Conservation (phyloP, 2,329 filamentous ascomycete species). For the Fusarium armeniacum region DNA sequence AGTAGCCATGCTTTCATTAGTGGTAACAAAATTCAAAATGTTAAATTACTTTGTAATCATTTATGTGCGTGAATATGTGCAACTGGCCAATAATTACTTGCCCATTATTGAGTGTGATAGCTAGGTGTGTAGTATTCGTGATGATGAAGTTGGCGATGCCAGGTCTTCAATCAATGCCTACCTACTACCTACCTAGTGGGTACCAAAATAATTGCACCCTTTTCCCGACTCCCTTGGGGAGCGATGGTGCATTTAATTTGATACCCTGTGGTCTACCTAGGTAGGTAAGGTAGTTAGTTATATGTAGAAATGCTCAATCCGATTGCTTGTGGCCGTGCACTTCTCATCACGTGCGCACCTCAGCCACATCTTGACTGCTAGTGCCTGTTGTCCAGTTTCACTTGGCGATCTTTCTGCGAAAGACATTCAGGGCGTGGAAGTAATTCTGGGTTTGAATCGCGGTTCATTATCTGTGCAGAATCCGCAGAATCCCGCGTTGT, state of each 20-base stretch:
- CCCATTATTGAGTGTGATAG: no score
- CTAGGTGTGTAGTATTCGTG: no score
- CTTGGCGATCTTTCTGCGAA: slow-evolving; percentile 26
- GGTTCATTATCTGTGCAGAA: slow-evolving; percentile 9
- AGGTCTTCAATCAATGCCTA: no score
- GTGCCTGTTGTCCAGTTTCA: slow-evolving; percentile 45
- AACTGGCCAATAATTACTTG: no score
- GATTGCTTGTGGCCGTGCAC: slow-evolving; percentile 17
- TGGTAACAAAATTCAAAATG: slow-evolving; percentile 49
- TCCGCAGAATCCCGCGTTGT: background rate
- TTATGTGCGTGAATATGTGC: no score
- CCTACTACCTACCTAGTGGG: no score
- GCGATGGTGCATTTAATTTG: no score
- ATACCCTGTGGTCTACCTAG: no score
- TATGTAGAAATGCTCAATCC: background rate
- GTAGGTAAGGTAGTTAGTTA: no score
- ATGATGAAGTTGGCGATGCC: no score
- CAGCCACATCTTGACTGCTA: slow-evolving; percentile 28
- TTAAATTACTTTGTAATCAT: slow-evolving; percentile 11
- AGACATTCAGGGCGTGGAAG: slow-evolving; percentile 35
- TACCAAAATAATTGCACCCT: no score
- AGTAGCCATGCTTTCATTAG: slow-evolving; percentile 50
- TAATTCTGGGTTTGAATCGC: slow-evolving; percentile 26
- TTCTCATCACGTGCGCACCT: slow-evolving; percentile 45
- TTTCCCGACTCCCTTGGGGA: no score